Conservation (phyloP, 768 basidiomycete genomes). For the Tricholoma saponaceum region DNA sequence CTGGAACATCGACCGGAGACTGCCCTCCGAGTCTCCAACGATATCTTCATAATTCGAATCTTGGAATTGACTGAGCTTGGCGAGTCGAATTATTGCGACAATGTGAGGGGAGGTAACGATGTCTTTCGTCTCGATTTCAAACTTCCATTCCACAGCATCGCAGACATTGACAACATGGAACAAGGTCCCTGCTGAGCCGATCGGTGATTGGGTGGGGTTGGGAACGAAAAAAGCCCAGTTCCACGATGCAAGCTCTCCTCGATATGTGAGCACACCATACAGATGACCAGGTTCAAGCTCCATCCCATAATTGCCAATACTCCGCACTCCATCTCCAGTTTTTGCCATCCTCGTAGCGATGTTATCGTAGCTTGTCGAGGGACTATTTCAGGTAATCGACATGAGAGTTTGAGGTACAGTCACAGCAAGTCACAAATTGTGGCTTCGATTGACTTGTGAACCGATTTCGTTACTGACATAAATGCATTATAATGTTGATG, state of each 20-base stretch:
- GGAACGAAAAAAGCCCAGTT: slow-evolving; percentile 48
- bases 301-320: neutral
- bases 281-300: slow-evolving; percentile 37
- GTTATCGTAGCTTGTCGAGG: neutral
- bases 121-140: slow-evolving; percentile 33
- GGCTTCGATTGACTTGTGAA: neutral
- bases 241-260: slow-evolving; percentile 45
- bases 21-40: slow-evolving; percentile 31
- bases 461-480: neutral
- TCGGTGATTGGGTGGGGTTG: slow-evolving; percentile 32
- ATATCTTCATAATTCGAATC: slow-evolving; percentile 37
- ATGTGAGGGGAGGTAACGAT: slow-evolving; percentile 36
- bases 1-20: slow-evolving; percentile 39
- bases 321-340: neutral
- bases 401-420: neutral
- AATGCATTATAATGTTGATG: neutral
- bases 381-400: neutral
- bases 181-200: slow-evolving; percentile 39
- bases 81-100: slow-evolving; percentile 41
- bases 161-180: slow-evolving; percentile 37
- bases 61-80: slow-evolving; percentile 34
- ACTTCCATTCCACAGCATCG: slow-evolving; percentile 34
- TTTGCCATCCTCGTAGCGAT: neutral
- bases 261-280: slow-evolving; percentile 42
- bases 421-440: neutral